Percentiles rank a stretch among this genome's conserved stretches.
Conservation (phyloP, 257 asterid genomes). For the Petunia axillaris region DNA sequence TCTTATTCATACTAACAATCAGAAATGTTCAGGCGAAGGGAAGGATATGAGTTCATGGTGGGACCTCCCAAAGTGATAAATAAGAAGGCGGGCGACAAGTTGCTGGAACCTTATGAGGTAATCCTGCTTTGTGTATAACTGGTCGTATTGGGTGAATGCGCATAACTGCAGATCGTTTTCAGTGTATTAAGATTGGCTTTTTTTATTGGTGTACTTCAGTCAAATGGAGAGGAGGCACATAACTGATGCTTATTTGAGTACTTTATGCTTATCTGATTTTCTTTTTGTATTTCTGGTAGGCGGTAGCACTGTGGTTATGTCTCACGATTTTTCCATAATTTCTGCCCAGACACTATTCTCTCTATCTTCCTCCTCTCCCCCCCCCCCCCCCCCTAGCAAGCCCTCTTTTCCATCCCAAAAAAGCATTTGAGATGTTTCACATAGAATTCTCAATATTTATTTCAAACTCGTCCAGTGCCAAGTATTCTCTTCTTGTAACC, state of each 20-base stretch:
- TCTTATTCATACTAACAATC: slow-evolving; percentile 32
- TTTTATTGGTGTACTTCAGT: not conserved
- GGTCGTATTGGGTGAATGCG: slow-evolving; percentile 10
- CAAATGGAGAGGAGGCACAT: not conserved
- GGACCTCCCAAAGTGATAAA: slow-evolving; percentile 99
- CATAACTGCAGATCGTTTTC: not conserved
- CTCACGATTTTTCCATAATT: not conserved
- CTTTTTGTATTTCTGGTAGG: not conserved
- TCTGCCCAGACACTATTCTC: not conserved
- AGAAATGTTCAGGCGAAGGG: slow-evolving; percentile 81
- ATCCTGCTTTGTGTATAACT: slow-evolving; percentile 8
- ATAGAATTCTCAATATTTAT: not conserved
- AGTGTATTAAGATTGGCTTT: not conserved
- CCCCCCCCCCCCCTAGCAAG: not conserved
- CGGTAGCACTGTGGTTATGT: slow-evolving; percentile 11
- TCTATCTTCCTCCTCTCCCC: not conserved
- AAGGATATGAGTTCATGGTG: slow-evolving; percentile 99
- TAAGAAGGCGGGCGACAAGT: slow-evolving; percentile 68
- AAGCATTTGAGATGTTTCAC: not conserved
- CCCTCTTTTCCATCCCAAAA: too few species aligned
- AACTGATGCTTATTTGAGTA: not conserved
- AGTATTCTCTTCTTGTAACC: not conserved
- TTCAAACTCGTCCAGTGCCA: not conserved
- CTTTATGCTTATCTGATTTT: not conserved
- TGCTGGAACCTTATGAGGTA: slow-evolving; percentile 95